Conservation (phyloP, 768 basidiomycete genomes). For the Cantharellus cinnabarinus region DNA sequence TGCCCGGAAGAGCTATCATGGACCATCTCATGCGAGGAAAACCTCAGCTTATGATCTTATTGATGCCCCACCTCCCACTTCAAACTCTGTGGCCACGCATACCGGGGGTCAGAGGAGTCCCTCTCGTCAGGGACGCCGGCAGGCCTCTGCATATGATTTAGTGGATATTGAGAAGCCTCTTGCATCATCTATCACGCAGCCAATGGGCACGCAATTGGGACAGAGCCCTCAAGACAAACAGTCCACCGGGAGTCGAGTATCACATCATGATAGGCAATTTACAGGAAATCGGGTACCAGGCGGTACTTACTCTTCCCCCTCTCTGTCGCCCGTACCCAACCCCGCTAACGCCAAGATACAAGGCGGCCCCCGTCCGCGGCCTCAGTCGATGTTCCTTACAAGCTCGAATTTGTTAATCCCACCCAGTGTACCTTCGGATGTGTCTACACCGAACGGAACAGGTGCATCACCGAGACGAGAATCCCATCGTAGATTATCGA, state of each 20-base stretch:
- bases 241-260: not conserved
- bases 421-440: not conserved
- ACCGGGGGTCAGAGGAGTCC: not conserved
- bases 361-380: slow-evolving; percentile 20
- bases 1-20: no score
- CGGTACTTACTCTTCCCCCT: not conserved
- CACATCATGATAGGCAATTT: not conserved
- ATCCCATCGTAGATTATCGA: slow-evolving; percentile 43
- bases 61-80: no score
- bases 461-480: slow-evolving; percentile 8
- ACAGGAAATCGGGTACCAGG: not conserved
- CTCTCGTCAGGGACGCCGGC: slow-evolving; percentile 22
- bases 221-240: not conserved
- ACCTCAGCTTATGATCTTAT: no score
- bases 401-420: slow-evolving; percentile 16
- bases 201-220: no score
- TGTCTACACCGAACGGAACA: not conserved
- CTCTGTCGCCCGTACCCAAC: not conserved
- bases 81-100: no score
- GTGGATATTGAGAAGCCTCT: slow-evolving; percentile 29
- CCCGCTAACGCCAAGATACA: not conserved
- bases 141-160: slow-evolving; percentile 68
- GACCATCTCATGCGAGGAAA: no score
- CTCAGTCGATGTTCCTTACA: slow-evolving; percentile 66
- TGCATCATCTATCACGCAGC: not conserved